Conservation (phyloP, 1,284 basidiomycete species). For the Marasmius sp. region DNA sequence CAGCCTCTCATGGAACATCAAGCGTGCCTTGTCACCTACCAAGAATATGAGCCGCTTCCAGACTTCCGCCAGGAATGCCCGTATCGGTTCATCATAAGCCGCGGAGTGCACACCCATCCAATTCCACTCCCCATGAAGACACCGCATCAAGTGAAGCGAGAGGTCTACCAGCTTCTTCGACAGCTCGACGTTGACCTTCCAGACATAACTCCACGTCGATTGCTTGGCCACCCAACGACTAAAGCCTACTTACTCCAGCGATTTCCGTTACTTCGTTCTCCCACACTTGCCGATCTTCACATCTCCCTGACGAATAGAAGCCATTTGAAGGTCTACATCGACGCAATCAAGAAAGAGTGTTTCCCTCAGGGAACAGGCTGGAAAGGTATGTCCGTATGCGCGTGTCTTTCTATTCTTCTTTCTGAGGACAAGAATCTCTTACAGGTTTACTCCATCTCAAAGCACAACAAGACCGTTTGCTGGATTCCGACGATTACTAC, state of each 20-base stretch:
- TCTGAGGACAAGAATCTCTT: neutral
- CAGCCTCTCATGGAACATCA: constrained; percentile 5
- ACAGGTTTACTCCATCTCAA: constrained; percentile 6
- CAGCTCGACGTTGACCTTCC: constrained; percentile 17
- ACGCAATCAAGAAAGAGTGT: constrained; percentile 1
- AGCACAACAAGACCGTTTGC: neutral
- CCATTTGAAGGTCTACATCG: constrained; percentile 19
- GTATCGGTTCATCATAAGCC: constrained; percentile 10
- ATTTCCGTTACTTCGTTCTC: constrained; percentile 8
- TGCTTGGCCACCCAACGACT: constrained; percentile 19
- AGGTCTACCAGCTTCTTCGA: constrained; percentile 9
- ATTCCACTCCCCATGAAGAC: constrained; percentile 19
- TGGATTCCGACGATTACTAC: neutral
- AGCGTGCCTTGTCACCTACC: constrained; percentile 13
- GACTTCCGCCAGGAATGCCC: constrained; percentile 16
- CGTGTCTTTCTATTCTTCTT: neutral
- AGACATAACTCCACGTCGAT: constrained; percentile 21
- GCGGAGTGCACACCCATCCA: constrained; percentile 17
- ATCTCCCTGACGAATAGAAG: constrained; percentile 19
- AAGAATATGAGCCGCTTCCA: constrained; percentile 15
- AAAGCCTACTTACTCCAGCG: constrained; percentile 12
- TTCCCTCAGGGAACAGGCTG: constrained; percentile 17
- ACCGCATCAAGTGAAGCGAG: constrained; percentile 6
- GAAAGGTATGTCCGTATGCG: constrained; percentile 8
- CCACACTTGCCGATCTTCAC: constrained; percentile 21